Percentiles rank a stretch among this genome's conserved stretches.
phyloP scores from a whole-genome alignment of 768 basidiomycete species.

The Sporobolomyces pararoseus region DNA sequence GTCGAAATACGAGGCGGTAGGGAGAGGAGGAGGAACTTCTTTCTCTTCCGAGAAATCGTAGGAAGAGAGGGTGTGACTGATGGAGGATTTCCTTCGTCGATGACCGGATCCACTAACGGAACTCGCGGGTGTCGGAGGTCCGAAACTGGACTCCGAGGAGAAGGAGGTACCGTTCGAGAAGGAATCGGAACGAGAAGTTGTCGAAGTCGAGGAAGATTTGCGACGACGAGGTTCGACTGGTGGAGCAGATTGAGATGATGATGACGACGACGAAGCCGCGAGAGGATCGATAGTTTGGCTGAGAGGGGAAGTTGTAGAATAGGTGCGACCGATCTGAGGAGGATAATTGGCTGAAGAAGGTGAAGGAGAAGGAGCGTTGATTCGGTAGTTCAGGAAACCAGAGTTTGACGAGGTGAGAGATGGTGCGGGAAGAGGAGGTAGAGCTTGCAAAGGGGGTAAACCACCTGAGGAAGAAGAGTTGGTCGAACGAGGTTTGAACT shows the following conservation, averaged over 20 bases:
- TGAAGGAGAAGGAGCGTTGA: neutral
- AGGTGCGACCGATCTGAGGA: neutral
- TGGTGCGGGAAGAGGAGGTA: neutral
- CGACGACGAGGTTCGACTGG: neutral
- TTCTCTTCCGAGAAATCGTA: neutral
- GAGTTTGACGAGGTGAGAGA: slow-evolving; percentile 3
- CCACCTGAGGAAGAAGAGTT: neutral
- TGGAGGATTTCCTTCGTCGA: slow-evolving; percentile 6
- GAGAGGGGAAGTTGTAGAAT: slow-evolving; percentile 6
- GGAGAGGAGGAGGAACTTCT: neutral
- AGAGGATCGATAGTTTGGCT: slow-evolving; percentile 16
- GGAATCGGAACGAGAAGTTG: slow-evolving; percentile 14
- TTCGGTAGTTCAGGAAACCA: slow-evolving; percentile 31
- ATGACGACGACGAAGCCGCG: neutral
- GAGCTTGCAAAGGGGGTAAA: neutral
- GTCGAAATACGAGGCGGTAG: neutral
- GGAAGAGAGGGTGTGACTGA: neutral
- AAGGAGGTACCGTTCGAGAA: slow-evolving; percentile 13
- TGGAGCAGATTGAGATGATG: neutral
- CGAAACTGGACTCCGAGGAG: slow-evolving; percentile 12
- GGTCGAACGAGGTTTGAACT: slow-evolving; percentile 2
- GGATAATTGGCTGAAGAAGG: neutral
- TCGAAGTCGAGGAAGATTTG: slow-evolving; percentile 13
- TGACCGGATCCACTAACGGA: neutral
- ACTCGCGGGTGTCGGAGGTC: neutral